These are phyloP conservation scores for Sisymbrium irio DNA, from an alignment of 345 rosid species.

Conservation along the genomic window DNA sequence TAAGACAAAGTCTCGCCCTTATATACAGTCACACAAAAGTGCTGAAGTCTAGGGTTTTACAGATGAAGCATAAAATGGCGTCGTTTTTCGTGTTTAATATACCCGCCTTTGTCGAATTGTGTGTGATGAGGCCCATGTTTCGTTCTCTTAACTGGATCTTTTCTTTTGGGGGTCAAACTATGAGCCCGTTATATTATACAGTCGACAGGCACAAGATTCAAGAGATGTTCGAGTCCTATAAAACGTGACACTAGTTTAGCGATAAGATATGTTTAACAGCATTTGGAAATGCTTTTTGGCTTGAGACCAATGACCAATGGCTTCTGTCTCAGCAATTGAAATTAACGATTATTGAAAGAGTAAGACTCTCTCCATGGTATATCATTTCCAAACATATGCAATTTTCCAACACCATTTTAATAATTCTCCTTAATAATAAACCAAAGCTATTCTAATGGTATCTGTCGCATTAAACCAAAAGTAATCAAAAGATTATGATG, in stretches of 20 bases:
- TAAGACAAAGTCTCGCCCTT: neutral
- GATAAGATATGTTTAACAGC: neutral
- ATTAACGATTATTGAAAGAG: too few relatives aligned
- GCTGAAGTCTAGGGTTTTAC: slow-evolving; percentile 5
- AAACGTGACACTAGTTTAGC: neutral
- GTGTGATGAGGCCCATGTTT: neutral
- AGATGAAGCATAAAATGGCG: neutral
- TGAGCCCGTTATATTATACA: too few relatives aligned
- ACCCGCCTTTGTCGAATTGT: neutral
- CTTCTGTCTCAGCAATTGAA: too few relatives aligned
- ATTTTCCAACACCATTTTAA: too few relatives aligned
- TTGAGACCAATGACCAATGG: too few relatives aligned
- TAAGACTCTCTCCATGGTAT: neutral
- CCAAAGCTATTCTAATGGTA: too few relatives aligned
- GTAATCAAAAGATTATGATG: neutral
- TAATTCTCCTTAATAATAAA: too few relatives aligned
- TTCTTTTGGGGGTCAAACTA: too few relatives aligned
- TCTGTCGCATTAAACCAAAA: neutral
- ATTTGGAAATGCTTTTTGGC: too few relatives aligned
- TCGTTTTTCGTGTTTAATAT: neutral
- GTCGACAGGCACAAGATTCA: too few relatives aligned
- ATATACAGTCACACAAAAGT: neutral
- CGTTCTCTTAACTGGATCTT: neutral
- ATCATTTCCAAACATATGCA: too few relatives aligned
- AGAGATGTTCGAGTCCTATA: neutral